Conservation (phyloP, 2,329 filamentous ascomycete species). For the Ophiobolus disseminans region DNA sequence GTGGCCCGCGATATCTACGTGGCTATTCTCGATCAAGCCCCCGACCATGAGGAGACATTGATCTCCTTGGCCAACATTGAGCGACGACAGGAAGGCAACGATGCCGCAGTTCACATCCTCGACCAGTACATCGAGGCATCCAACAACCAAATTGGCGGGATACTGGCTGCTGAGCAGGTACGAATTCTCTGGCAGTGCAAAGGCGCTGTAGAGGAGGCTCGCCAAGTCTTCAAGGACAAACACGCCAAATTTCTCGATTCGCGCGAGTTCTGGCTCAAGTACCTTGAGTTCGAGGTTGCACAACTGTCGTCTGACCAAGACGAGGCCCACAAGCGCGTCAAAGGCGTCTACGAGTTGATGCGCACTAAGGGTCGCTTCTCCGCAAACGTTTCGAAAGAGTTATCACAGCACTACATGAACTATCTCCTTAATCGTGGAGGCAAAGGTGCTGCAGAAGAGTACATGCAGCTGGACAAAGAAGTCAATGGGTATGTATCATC, state of each 20-base stretch:
- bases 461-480: constrained; percentile 81
- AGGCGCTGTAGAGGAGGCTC: constrained; percentile 79
- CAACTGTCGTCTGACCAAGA: constrained; percentile 73
- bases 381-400: constrained; percentile 70
- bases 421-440: constrained; percentile 85
- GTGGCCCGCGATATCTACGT: constrained; percentile 85
- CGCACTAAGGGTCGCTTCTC: constrained; percentile 75
- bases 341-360: constrained; percentile 79
- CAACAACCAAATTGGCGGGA: constrained; percentile 81
- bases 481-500: constrained; percentile 71
- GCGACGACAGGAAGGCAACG: constrained; percentile 81
- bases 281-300: constrained; percentile 85
- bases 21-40: constrained; percentile 76
- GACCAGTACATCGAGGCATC: constrained; percentile 78
- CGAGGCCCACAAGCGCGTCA: constrained; percentile 75
- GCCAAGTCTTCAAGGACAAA: constrained; percentile 82
- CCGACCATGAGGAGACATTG: constrained; percentile 86
- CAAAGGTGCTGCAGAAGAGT: constrained; percentile 85
- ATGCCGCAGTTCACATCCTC: constrained; percentile 83
- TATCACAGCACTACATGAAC: constrained; percentile 79
- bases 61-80: constrained; percentile 86
- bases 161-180: constrained; percentile 88
- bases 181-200: constrained; percentile 86
- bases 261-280: constrained; percentile 86
- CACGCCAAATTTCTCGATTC: constrained; percentile 85